Evolutionary conservation across 192 early-diverging fungal species (phyloP).

Genomic region (Coemansia interrupta): DNA sequence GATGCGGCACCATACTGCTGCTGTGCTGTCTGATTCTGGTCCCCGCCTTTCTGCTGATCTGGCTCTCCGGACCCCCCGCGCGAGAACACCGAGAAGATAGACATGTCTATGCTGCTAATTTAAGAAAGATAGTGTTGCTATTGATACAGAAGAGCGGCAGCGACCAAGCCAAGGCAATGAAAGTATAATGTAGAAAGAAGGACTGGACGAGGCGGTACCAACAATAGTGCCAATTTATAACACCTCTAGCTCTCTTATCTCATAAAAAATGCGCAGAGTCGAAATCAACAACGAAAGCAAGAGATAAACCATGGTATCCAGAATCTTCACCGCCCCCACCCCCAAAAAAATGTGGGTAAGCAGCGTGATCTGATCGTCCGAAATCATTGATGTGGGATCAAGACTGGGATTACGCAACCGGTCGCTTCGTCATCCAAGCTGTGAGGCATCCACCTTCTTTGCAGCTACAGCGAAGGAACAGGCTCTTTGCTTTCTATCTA

Average conservation of each 20-base stretch:
- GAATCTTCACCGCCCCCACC: not conserved
- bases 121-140: not conserved
- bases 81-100: slow-evolving; percentile 48
- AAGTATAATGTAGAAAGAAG: not conserved
- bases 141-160: not conserved
- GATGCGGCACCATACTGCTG: slow-evolving; percentile 11
- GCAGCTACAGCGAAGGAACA: not conserved
- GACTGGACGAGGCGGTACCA: too few relatives aligned
- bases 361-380: not conserved
- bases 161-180: not conserved
- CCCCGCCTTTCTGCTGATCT: slow-evolving; percentile 15
- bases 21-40: slow-evolving; percentile 17
- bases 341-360: not conserved
- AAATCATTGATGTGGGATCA: not conserved
- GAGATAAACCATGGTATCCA: not conserved
- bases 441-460: not conserved
- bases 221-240: too few relatives aligned
- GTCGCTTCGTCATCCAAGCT: not conserved
- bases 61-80: slow-evolving; percentile 21
- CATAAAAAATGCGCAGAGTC: too few relatives aligned
- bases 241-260: too few relatives aligned
- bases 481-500: too few relatives aligned
- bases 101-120: slow-evolving; percentile 18
- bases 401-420: not conserved
- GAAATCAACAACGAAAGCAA: too few relatives aligned